phyloP scores from a whole-genome alignment of 2,329 filamentous ascomycete species.

The Orbilia brochopaga region DNA sequence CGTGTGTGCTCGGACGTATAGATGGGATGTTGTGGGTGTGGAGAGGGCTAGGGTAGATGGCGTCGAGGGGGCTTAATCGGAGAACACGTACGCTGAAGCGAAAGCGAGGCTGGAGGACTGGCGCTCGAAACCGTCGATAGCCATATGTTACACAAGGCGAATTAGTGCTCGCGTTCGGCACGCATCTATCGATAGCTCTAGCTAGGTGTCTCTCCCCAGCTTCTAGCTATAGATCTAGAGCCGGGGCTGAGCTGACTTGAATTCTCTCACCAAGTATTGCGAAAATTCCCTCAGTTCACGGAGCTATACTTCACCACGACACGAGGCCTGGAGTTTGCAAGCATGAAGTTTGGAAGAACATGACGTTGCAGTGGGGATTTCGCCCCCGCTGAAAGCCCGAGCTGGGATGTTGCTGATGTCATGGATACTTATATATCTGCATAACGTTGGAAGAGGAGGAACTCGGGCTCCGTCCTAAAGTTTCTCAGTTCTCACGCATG shows the following conservation, averaged over 20 bases:
- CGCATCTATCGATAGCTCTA: too few species aligned
- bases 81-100: neutral
- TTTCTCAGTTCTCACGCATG: neutral
- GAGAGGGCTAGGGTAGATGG: neutral
- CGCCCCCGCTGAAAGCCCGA: neutral
- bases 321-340: neutral
- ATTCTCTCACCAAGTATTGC: too few species aligned
- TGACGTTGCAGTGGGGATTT: neutral
- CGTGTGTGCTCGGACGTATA: conserved; percentile 1
- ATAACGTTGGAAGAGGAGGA: neutral
- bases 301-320: neutral
- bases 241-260: too few species aligned
- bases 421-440: neutral
- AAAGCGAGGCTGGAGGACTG: neutral
- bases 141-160: conserved; percentile 1
- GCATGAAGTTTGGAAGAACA: neutral
- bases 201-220: too few species aligned
- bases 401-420: conserved; percentile 1
- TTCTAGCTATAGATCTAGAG: too few species aligned
- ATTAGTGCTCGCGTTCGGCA: neutral
- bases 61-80: neutral
- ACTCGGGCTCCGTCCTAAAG: neutral
- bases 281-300: neutral
- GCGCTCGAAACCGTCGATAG: neutral
- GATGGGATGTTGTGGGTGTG: neutral